phyloP scores from a whole-genome alignment of 2,329 filamentous ascomycete genomes.

The Thielaviopsis euricoi region DNA sequence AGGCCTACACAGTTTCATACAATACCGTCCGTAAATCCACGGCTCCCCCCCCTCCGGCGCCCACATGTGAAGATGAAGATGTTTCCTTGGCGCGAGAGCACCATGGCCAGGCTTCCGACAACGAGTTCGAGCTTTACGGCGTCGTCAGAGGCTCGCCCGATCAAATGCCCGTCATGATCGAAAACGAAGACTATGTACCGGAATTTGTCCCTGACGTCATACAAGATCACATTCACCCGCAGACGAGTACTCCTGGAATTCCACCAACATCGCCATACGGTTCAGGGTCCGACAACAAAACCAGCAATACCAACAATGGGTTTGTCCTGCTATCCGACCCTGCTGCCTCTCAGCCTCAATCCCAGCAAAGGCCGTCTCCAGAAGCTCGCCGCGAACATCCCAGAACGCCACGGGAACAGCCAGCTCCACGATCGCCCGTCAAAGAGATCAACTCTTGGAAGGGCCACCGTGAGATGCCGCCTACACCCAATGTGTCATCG shows the following conservation, averaged over 20 bases:
- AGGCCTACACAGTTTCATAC: conserved; percentile 10
- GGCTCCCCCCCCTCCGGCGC: conserved; percentile 8
- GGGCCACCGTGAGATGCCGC: conserved; percentile 3
- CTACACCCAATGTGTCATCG: neutral
- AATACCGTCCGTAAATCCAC: conserved; percentile 9
- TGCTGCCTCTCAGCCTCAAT: conserved; percentile 1
- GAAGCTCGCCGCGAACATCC: conserved; percentile 3
- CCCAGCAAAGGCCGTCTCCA: neutral
- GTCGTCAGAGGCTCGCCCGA: conserved; percentile 6
- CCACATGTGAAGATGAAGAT: conserved; percentile 9
- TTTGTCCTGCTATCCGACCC: conserved; percentile 9
- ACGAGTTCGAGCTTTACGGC: conserved; percentile 6
- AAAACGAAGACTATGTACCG: conserved; percentile 7
- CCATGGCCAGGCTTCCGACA: neutral
- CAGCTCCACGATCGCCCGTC: neutral
- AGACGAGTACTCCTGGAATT: neutral
- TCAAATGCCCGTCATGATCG: conserved; percentile 7
- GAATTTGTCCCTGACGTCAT: conserved; percentile 9
- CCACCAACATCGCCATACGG: neutral
- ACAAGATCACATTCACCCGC: neutral
- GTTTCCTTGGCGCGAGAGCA: conserved; percentile 8
- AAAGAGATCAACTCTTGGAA: conserved; percentile 1
- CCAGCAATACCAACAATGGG: neutral
- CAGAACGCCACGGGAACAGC: neutral
- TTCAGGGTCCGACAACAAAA: neutral